Evolutionary conservation across 192 early-diverging fungal genomes (phyloP), one percentile per base, ranked within the genome.

Genomic region (Lobosporangium transversale): DNA sequence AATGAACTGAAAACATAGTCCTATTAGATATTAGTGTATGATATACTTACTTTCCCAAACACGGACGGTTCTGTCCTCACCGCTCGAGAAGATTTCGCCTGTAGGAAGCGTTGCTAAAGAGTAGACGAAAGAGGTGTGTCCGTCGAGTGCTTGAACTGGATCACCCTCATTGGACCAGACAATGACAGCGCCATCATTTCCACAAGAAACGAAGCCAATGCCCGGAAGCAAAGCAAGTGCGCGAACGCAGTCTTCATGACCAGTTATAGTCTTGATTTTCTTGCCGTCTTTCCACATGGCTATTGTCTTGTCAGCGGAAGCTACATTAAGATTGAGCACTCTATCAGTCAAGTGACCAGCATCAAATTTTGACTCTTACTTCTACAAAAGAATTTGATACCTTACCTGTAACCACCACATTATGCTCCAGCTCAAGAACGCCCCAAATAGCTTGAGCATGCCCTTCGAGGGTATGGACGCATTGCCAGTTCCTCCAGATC

Each of bases 71-170:
- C 97, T 86, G 63, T 99, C 98, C 85, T 99, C 98, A 57, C 96
- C 98, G 40, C 92, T 86, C 1, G 95, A 97, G 8, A 93, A 90
- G 50, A 97, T 81, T 56, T 94, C 89, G 32, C 92, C 94, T 4
- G 86, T 83, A 44, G 87, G 79, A n/a, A 93, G 74, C n/a, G 87
- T 82, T 17, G 70, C 78, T 35, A 97, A 62, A 7, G 91, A 80
- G 79, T 99, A 99, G 4, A 99, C 90, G 85, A 96, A 98, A 20
- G 94, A 93, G 0, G 94, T 93, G 70, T 99, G 98, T 0, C 93
- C 94, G 52, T 85, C 66, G 15, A 98, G 74, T 62, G 92, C 94
- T 17, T 86, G 84, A 20, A 94, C 32, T 49, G 90, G 92, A 32
- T 88, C 73, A 0, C 95, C 94, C 43, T 83, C 70, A 24, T 90